Percentiles rank a stretch among this genome's conserved stretches.
Conservation (phyloP, 164 flowering plant species). For the Piper longum region DNA sequence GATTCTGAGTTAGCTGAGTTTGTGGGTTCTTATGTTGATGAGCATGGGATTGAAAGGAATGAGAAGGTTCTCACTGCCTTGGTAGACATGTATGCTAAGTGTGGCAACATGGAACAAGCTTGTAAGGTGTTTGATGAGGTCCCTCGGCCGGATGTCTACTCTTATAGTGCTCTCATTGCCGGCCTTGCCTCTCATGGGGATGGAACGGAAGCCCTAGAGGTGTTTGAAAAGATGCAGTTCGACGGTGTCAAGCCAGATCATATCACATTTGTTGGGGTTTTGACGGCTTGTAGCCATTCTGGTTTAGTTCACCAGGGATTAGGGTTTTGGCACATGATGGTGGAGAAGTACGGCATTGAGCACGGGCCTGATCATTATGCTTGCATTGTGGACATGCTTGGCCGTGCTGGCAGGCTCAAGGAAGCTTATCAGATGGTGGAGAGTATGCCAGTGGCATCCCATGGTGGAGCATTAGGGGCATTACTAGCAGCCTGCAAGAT, state of each 20-base stretch:
- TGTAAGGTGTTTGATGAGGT: conserved; percentile 17
- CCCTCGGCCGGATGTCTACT: conserved; percentile 14
- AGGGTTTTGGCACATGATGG: conserved; percentile 24
- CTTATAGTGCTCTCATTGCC: conserved; percentile 25
- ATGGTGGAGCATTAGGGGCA: conserved; percentile 23
- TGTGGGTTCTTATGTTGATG: conserved; percentile 14
- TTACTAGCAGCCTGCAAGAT: conserved; percentile 26
- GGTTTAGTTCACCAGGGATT: conserved; percentile 26
- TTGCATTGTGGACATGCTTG: conserved; percentile 30
- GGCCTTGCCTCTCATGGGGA: conserved; percentile 33
- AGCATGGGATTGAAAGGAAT: conserved; percentile 19
- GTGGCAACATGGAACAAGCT: conserved; percentile 28
- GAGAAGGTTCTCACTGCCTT: conserved; percentile 22
- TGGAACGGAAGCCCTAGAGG: conserved; percentile 17
- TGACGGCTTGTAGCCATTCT: conserved; percentile 26
- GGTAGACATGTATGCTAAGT: conserved; percentile 28
- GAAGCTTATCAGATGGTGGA: conserved; percentile 19
- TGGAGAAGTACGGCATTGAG: conserved; percentile 15
- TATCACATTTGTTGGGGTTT: conserved; percentile 27
- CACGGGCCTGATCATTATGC: conserved; percentile 26
- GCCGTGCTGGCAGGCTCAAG: conserved; percentile 21
- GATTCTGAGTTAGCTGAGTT: conserved; percentile 18
- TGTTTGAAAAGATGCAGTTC: conserved; percentile 15
- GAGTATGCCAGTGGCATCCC: conserved; percentile 21
- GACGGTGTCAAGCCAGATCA: conserved; percentile 16